These are phyloP conservation scores for Capsicum rhomboideum DNA, from an alignment of 257 asterid species.

Conservation along the genomic window DNA sequence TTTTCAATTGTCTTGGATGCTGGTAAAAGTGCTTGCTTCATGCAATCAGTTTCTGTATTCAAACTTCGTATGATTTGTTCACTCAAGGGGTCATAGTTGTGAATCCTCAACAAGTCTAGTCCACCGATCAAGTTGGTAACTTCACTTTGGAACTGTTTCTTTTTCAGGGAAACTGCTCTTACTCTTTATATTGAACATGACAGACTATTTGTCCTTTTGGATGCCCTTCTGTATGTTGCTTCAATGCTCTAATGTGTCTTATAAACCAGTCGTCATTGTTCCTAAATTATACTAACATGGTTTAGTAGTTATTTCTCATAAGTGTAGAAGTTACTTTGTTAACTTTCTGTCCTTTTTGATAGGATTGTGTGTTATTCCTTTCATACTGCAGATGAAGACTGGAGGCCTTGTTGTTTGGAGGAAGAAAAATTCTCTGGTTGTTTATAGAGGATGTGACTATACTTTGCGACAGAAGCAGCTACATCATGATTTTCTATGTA, in stretches of 20 bases:
- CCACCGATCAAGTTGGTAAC: background rate
- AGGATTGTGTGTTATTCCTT: conserved; percentile 4
- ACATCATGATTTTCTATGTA: conserved; percentile 8
- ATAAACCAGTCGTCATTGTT: background rate
- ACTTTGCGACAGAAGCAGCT: conserved; percentile 10
- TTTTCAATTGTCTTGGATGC: background rate
- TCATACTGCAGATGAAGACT: conserved; percentile 58
- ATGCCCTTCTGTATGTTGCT: background rate
- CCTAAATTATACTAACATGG: background rate
- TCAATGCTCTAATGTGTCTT: background rate
- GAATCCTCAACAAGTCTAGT: background rate
- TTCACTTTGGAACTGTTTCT: background rate
- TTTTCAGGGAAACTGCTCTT: background rate
- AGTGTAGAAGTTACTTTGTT: background rate
- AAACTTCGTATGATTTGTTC: background rate
- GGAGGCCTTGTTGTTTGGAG: conserved; percentile 78
- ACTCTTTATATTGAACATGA: background rate
- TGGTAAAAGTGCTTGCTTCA: background rate
- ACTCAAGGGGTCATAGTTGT: background rate
- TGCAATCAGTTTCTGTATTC: background rate
- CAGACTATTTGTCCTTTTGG: background rate
- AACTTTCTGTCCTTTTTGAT: background rate
- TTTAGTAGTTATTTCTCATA: background rate
- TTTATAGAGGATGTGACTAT: conserved; percentile 61
- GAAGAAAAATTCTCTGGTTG: conserved; percentile 62